phyloP scores from a whole-genome alignment of 2,329 filamentous ascomycete genomes.

The Sphaerulina populicola region DNA sequence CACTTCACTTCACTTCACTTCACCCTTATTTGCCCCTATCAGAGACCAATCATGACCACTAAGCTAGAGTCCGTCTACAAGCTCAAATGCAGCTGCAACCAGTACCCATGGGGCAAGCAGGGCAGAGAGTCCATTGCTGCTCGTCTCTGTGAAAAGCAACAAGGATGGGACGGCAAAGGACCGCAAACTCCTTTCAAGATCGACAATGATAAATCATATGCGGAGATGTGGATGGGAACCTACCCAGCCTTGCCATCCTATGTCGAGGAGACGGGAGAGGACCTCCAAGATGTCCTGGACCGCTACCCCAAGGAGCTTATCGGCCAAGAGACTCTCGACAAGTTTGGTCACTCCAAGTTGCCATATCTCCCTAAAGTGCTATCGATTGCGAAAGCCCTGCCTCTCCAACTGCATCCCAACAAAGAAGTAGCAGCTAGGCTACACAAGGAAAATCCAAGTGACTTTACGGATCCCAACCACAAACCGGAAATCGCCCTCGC shows the following conservation, averaged over 20 bases:
- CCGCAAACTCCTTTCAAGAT: conserved; percentile 50
- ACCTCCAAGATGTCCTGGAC: conserved; percentile 57
- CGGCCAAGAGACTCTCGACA: conserved; percentile 52
- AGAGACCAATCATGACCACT: conserved; percentile 35
- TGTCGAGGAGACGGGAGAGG: conserved; percentile 53
- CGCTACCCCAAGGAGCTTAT: conserved; percentile 54
- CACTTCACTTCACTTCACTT: not conserved
- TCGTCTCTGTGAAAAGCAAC: conserved; percentile 56
- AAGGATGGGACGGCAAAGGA: conserved; percentile 38
- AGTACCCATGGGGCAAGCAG: conserved; percentile 62
- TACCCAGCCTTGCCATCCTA: conserved; percentile 63
- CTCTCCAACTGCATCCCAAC: conserved; percentile 66
- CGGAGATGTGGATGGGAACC: conserved; percentile 67
- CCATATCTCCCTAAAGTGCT: conserved; percentile 69
- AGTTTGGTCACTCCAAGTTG: conserved; percentile 55
- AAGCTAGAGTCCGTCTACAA: conserved; percentile 44
- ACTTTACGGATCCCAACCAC: conserved; percentile 65
- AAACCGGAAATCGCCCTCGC: conserved; percentile 74
- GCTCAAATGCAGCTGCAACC: conserved; percentile 48
- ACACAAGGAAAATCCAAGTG: conserved; percentile 54
- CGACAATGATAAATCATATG: conserved; percentile 56
- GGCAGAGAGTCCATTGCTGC: conserved; percentile 59
- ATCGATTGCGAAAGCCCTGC: conserved; percentile 66
- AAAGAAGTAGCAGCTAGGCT: conserved; percentile 57
- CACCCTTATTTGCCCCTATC: not conserved